Conservation (phyloP, 768 basidiomycete genomes). For the Russula virescens region DNA sequence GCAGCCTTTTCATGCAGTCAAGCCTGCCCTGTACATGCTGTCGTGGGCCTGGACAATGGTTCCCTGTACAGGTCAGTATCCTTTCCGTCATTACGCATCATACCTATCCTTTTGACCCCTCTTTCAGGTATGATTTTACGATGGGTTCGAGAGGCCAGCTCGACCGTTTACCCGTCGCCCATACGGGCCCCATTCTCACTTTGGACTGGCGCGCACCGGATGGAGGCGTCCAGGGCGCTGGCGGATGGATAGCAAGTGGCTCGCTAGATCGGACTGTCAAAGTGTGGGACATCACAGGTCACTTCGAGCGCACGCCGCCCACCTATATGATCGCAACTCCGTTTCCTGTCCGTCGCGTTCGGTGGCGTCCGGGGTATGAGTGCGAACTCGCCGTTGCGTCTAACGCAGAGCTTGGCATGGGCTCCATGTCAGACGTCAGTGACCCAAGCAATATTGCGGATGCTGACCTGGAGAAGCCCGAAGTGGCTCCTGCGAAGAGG, state of each 20-base stretch:
- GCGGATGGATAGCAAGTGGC: constrained; percentile 74
- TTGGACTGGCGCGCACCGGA: constrained; percentile 60
- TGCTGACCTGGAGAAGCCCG: constrained; percentile 17
- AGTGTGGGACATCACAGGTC: constrained; percentile 68
- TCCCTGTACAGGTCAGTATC: constrained; percentile 48
- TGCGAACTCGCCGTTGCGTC: constrained; percentile 73
- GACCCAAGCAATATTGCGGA: not conserved
- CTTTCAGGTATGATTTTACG: constrained; percentile 65
- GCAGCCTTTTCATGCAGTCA: constrained; percentile 64
- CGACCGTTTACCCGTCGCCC: constrained; percentile 69
- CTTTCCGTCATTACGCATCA: not conserved
- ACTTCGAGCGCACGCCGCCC: constrained; percentile 58
- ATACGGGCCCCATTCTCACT: constrained; percentile 63
- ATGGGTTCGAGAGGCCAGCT: constrained; percentile 71
- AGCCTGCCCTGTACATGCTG: constrained; percentile 60
- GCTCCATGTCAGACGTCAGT: constrained; percentile 28
- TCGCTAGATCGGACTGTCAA: constrained; percentile 78
- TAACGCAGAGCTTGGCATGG: constrained; percentile 48
- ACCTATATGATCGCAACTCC: constrained; percentile 69
- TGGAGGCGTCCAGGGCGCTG: constrained; percentile 22
- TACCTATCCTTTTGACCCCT: not conserved
- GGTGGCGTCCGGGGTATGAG: constrained; percentile 73
- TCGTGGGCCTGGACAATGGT: constrained; percentile 36
- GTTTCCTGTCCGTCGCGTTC: constrained; percentile 64
- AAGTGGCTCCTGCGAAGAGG: constrained; percentile 7